Conservation (phyloP, 2,329 filamentous ascomycete genomes). For the Nothomitra cinnamomea region DNA sequence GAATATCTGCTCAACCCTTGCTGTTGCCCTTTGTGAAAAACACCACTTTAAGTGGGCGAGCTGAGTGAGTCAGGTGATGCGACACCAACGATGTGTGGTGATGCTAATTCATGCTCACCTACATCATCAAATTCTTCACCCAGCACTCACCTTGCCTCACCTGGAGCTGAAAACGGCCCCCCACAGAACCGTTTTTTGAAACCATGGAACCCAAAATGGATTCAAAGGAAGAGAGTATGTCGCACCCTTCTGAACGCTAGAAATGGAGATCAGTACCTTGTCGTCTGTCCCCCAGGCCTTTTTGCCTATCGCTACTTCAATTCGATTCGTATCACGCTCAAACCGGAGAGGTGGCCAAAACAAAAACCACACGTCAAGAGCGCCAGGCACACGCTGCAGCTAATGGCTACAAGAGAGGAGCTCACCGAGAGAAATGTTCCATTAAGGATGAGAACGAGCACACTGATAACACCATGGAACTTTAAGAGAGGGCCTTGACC, state of each 20-base stretch:
- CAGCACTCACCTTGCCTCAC: no score
- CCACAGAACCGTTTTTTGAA: neutral
- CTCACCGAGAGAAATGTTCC: neutral
- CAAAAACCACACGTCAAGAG: neutral
- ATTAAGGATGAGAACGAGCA: neutral
- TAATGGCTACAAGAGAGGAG: neutral
- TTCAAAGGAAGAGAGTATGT: neutral
- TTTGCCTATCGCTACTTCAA: neutral
- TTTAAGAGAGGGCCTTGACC: neutral
- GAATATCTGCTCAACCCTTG: no score
- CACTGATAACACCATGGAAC: neutral
- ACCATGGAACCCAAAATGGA: neutral
- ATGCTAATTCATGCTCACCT: no score
- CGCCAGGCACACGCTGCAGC: neutral
- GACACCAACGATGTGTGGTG: no score
- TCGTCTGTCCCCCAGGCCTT: neutral
- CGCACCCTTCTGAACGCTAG: no score
- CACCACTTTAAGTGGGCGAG: no score
- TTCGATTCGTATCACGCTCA: neutral
- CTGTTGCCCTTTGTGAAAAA: no score
- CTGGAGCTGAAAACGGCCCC: neutral
- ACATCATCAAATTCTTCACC: no score
- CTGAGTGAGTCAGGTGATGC: no score
- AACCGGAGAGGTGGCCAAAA: neutral
- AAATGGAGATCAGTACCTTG: neutral